phyloP scores from a whole-genome alignment of 2,329 filamentous ascomycete genomes.

The Sphaerulina vaccinii region DNA sequence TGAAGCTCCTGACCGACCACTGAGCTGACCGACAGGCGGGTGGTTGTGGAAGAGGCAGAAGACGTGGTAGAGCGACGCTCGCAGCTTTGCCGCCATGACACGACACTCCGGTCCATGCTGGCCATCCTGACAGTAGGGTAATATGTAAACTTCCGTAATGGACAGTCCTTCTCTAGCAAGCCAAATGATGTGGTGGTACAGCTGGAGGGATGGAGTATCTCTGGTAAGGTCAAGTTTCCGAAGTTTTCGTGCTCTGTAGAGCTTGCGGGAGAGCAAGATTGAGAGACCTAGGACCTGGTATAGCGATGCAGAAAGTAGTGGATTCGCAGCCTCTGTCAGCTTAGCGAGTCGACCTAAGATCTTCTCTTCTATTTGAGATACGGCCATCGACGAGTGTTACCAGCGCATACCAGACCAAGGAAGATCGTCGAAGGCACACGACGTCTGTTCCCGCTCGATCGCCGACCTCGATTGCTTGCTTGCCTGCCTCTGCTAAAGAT shows the following conservation, averaged over 20 bases:
- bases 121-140: slow-evolving; percentile 71
- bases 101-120: slow-evolving; percentile 74
- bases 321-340: slow-evolving; percentile 72
- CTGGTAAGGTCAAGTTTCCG: slow-evolving; percentile 77
- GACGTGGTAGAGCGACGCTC: slow-evolving; percentile 93
- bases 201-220: slow-evolving; percentile 74
- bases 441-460: neutral
- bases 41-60: slow-evolving; percentile 95
- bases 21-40: slow-evolving; percentile 65
- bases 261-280: slow-evolving; percentile 78
- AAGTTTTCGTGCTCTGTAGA: slow-evolving; percentile 78
- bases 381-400: slow-evolving; percentile 67
- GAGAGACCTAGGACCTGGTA: slow-evolving; percentile 91
- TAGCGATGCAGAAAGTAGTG: slow-evolving; percentile 75
- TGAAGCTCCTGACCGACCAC: slow-evolving; percentile 35
- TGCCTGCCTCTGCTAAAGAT: neutral
- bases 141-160: slow-evolving; percentile 79
- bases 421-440: neutral
- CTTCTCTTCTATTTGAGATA: slow-evolving; percentile 95
- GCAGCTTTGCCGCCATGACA: slow-evolving; percentile 85
- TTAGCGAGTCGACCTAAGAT: slow-evolving; percentile 87
- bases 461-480: neutral
- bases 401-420: neutral
- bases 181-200: slow-evolving; percentile 93
- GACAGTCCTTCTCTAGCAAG: slow-evolving; percentile 86